These are phyloP conservation scores for Fallopia convolvulus DNA, from an alignment of 148 eudicot species.

Conservation along the genomic window DNA sequence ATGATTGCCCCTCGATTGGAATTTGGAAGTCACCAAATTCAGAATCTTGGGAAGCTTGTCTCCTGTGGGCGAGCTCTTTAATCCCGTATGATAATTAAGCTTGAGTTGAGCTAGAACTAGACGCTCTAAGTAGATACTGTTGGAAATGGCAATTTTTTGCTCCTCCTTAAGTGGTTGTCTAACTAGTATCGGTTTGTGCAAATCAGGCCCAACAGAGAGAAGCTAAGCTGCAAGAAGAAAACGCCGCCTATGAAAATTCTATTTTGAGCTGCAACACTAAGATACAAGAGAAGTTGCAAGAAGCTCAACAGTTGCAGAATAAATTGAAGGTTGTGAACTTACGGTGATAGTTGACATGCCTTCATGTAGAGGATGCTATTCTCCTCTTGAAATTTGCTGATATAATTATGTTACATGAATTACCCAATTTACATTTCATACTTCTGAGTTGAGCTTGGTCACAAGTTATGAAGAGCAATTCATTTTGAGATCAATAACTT, in stretches of 20 bases:
- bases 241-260: conserved; percentile 67
- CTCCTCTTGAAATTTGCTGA: neutral
- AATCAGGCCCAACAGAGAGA: conserved; percentile 72
- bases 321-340: conserved; percentile 53
- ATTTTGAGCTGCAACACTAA: conserved; percentile 61
- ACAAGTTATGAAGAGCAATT: neutral
- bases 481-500: neutral
- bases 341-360: neutral
- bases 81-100: neutral
- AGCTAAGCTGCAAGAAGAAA: conserved; percentile 65
- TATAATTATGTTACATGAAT: neutral
- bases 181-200: conserved; percentile 12
- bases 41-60: neutral
- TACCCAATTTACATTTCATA: neutral
- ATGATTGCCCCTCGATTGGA: neutral
- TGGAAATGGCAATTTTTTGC: neutral
- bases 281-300: conserved; percentile 75
- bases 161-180: neutral
- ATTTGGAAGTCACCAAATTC: neutral
- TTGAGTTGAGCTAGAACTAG: neutral
- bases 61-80: neutral
- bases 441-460: neutral
- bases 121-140: neutral
- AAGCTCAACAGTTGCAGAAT: conserved; percentile 43
- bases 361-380: neutral